Conservation (phyloP, 2,329 filamentous ascomycete species). For the Didymella keratinophila region DNA sequence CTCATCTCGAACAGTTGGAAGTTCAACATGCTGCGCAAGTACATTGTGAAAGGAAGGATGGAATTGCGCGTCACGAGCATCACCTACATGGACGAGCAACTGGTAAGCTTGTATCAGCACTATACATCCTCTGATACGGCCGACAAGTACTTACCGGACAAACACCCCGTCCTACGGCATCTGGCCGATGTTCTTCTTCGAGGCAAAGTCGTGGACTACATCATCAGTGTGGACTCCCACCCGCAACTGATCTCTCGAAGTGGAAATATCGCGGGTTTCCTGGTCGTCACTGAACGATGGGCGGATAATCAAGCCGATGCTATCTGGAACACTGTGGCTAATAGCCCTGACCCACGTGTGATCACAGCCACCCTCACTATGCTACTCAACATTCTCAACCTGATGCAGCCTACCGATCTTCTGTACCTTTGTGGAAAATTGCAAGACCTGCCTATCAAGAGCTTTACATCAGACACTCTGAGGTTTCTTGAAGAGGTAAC, state of each 20-base stretch:
- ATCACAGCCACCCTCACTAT: slow-evolving; percentile 80
- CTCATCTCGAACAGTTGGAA: slow-evolving; percentile 72
- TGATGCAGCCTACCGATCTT: slow-evolving; percentile 57
- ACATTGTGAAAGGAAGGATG: slow-evolving; percentile 87
- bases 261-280: slow-evolving; percentile 84
- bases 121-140: slow-evolving; percentile 52
- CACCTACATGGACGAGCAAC: slow-evolving; percentile 72
- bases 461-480: slow-evolving; percentile 42
- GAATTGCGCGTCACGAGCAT: slow-evolving; percentile 84
- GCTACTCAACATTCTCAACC: slow-evolving; percentile 59
- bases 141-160: slow-evolving; percentile 41
- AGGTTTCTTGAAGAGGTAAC: slow-evolving; percentile 42
- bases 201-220: slow-evolving; percentile 80
- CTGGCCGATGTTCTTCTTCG: slow-evolving; percentile 73
- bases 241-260: slow-evolving; percentile 86
- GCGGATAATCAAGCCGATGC: slow-evolving; percentile 74
- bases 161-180: slow-evolving; percentile 68
- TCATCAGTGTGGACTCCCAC: slow-evolving; percentile 89
- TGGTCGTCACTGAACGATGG: slow-evolving; percentile 81
- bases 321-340: slow-evolving; percentile 83
- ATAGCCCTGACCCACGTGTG: slow-evolving; percentile 84
- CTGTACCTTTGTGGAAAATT: slow-evolving; percentile 74
- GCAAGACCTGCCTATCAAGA: slow-evolving; percentile 50
- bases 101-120: slow-evolving; percentile 67
- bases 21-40: slow-evolving; percentile 71